These are phyloP conservation scores for Penicillium tannophilum DNA, from an alignment of 495 filamentous ascomycete species.

Conservation along the genomic window DNA sequence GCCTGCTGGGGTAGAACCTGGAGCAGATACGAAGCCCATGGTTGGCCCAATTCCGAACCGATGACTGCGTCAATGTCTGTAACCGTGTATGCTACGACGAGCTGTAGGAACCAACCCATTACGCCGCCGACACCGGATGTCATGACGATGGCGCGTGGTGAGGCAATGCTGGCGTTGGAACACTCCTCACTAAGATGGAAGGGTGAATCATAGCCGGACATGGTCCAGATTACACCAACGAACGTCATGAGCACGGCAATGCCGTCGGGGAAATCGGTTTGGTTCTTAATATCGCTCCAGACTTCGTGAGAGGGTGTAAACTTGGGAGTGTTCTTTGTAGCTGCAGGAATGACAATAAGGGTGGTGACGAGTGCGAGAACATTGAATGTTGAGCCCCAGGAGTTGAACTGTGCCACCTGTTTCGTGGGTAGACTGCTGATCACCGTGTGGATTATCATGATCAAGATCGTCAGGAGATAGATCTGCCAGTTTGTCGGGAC, in stretches of 20 bases:
- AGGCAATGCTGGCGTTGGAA: slow-evolving; percentile 73
- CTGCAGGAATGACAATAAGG: slow-evolving; percentile 71
- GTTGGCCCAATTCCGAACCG: slow-evolving; percentile 67
- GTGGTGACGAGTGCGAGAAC: slow-evolving; percentile 67
- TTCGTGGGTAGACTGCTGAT: slow-evolving; percentile 77
- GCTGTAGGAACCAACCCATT: slow-evolving; percentile 74
- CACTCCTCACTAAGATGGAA: slow-evolving; percentile 81
- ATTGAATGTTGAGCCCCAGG: slow-evolving; percentile 73
- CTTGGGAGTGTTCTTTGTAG: slow-evolving; percentile 58
- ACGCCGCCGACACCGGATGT: slow-evolving; percentile 69
- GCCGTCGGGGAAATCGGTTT: slow-evolving; percentile 71
- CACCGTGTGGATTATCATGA: slow-evolving; percentile 69
- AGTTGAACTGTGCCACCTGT: slow-evolving; percentile 77
- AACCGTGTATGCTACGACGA: slow-evolving; percentile 81
- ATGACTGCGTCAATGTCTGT: slow-evolving; percentile 64
- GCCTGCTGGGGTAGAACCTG: slow-evolving; percentile 68
- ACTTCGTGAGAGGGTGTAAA: slow-evolving; percentile 65
- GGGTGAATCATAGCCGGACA: slow-evolving; percentile 71
- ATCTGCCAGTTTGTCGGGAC: slow-evolving; percentile 67
- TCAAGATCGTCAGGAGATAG: slow-evolving; percentile 67
- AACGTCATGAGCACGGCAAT: slow-evolving; percentile 78
- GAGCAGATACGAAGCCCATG: slow-evolving; percentile 74
- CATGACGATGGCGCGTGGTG: slow-evolving; percentile 76
- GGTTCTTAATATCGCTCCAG: slow-evolving; percentile 70
- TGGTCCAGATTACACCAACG: slow-evolving; percentile 64